Base-by-base conservation (phyloP, 305 asterid genomes). In the Salvia sclarea region DNA sequence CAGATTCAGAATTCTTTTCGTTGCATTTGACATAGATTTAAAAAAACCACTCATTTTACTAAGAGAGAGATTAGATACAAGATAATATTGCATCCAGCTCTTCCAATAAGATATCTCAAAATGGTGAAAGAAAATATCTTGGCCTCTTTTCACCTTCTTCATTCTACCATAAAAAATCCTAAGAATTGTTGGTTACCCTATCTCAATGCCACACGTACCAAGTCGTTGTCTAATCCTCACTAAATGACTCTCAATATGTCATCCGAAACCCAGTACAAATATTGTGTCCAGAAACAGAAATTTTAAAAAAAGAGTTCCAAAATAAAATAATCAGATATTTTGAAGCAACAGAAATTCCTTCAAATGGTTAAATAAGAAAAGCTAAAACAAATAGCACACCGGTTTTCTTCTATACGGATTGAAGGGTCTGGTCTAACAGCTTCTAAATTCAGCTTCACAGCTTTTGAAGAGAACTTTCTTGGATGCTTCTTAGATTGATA, bases 341-440 rank as follows among this genome's bases (percentile, higher is more conserved):
- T 53, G 25, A 68, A 68, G 67, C 47, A 79, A 75, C 73, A 53
- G 48, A 72, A 35, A 9, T 55, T 30, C 44, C 61, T 47, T 58
- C 55, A 47, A 16, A 41, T 50, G 49, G 17, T 28, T 58, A 38
- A 61, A 77, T 56, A 64, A 41, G 37, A 45, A 65, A 59, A 41
- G 20, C 64, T 69, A 68, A 70, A 35, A 54, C 33, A 70, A 79
- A 67, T 60, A 17, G 31, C 75, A 43, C 73, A 92, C 99, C 99
- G 77, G 55, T 90, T 92, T 73, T 95, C 99, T 88, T 95, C 99
- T 71, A 95, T 70, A 70, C 82, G 90, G 67, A 83, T 83, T 43
- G 85, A 79, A 76, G 99, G 98, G 57, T 95, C 96, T 38, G 99
- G 99, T 79, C 87, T 84, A 68, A 95, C 92, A 71, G 96, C 84